Conservation (phyloP, 2,329 filamentous ascomycete species). For the Aspergillus hortae region DNA sequence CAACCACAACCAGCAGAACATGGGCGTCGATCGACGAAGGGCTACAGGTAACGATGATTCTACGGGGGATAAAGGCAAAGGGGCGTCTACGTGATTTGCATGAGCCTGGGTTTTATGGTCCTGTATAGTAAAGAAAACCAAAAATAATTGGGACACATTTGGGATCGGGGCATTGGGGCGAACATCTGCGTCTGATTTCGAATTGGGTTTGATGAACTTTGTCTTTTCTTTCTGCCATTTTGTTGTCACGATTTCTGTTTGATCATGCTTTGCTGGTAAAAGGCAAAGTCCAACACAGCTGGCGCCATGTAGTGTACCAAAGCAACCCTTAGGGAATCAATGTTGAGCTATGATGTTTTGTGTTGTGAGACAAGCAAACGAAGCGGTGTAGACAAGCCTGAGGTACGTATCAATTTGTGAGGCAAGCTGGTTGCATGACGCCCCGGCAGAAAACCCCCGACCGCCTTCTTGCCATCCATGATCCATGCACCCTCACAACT, state of each 20-base stretch:
- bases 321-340: neutral
- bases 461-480: constrained; percentile 19
- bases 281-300: neutral
- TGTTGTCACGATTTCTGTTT: constrained; percentile 1
- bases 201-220: constrained; percentile 24
- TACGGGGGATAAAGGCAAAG: constrained; percentile 41
- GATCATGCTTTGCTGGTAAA: constrained; percentile 4
- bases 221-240: constrained; percentile 13
- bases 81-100: constrained; percentile 28
- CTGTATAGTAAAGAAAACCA: constrained; percentile 37
- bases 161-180: constrained; percentile 38
- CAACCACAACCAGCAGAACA: constrained; percentile 25
- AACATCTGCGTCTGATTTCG: constrained; percentile 36
- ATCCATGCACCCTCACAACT: constrained; percentile 6
- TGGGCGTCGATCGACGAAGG: constrained; percentile 41
- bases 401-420: too few relatives aligned
- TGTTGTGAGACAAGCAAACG: too few relatives aligned
- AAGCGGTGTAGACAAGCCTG: too few relatives aligned
- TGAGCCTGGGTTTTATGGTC: constrained; percentile 26
- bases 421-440: neutral
- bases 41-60: constrained; percentile 42
- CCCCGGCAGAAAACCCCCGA: constrained; percentile 13
- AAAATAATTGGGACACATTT: constrained; percentile 36
- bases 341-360: too few relatives aligned
- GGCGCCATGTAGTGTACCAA: neutral